These are phyloP conservation scores for Bolboschoenoplectus hybrid DNA, from an alignment of 202 grass and related monocot genomes.

Conservation along the genomic window DNA sequence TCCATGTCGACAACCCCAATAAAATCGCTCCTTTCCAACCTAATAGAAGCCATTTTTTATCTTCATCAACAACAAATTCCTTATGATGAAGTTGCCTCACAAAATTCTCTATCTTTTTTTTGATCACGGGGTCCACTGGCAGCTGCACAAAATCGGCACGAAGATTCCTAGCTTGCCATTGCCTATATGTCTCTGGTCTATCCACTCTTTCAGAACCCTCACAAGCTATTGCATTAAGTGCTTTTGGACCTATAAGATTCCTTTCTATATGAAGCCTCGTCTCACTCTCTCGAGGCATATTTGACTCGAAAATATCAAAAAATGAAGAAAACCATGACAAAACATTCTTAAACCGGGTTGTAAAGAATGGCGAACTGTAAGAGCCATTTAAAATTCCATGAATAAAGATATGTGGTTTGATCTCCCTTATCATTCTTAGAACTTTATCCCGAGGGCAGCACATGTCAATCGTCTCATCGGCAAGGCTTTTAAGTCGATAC, in stretches of 20 bases:
- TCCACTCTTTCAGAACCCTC: conserved; percentile 20
- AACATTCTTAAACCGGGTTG: conserved; percentile 3
- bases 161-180: conserved; percentile 8
- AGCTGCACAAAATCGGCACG: not conserved
- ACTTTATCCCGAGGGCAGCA: not conserved
- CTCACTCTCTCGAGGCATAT: not conserved
- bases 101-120: not conserved
- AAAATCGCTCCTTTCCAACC: not conserved
- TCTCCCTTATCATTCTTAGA: conserved; percentile 13
- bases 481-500: not conserved
- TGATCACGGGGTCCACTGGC: not conserved
- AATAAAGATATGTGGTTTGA: not conserved
- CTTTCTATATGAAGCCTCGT: not conserved
- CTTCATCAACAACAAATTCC: conserved; percentile 20
- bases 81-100: conserved; percentile 1
- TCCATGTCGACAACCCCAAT: conserved; percentile 3
- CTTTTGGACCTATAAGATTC: not conserved
- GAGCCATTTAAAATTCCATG: conserved; percentile 12
- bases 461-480: not conserved
- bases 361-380: not conserved
- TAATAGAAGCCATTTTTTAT: conserved; percentile 26
- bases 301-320: conserved; percentile 20
- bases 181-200: not conserved
- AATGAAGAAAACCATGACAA: not conserved
- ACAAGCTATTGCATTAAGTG: not conserved